Evolutionary conservation across 1,284 basidiomycete species (phyloP).

Genomic region (Thecaphora frezii): DNA sequence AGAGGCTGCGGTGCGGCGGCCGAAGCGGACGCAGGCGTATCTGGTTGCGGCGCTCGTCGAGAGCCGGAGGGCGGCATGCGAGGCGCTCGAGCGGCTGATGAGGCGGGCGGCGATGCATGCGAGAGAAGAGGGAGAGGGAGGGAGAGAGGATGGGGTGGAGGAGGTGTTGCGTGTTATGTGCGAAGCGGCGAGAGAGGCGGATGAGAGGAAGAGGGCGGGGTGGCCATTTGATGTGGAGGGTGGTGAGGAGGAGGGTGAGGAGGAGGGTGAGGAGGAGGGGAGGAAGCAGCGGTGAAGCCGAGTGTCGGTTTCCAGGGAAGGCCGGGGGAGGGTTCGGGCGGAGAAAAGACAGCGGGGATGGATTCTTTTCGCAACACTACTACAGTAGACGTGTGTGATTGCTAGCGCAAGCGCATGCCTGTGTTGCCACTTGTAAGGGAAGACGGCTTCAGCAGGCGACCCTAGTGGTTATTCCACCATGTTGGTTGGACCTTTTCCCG

Average conservation of each 20-base stretch:
- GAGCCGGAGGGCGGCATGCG: conserved; percentile 1
- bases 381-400: too few species aligned
- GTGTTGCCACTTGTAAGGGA: too few species aligned
- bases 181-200: too few species aligned
- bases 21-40: not conserved
- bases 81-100: conserved; percentile 2
- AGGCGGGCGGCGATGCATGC: not conserved
- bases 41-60: conserved; percentile 10
- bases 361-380: too few species aligned
- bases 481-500: too few species aligned
- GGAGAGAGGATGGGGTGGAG: not conserved
- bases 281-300: not conserved
- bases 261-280: not conserved
- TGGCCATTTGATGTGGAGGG: not conserved
- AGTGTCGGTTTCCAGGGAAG: too few species aligned
- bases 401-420: too few species aligned
- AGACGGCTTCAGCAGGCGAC: too few species aligned
- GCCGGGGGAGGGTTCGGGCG: too few species aligned
- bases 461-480: too few species aligned
- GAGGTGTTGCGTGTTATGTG: not conserved
- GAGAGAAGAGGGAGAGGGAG: conserved; percentile 1
- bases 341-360: too few species aligned
- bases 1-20: not conserved
- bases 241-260: not conserved
- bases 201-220: too few species aligned